A percentile compares a stretch with the other conserved stretches of the same genome.
phyloP scores from a whole-genome alignment of 345 rosid genomes.

The Heritiera littoralis region DNA sequence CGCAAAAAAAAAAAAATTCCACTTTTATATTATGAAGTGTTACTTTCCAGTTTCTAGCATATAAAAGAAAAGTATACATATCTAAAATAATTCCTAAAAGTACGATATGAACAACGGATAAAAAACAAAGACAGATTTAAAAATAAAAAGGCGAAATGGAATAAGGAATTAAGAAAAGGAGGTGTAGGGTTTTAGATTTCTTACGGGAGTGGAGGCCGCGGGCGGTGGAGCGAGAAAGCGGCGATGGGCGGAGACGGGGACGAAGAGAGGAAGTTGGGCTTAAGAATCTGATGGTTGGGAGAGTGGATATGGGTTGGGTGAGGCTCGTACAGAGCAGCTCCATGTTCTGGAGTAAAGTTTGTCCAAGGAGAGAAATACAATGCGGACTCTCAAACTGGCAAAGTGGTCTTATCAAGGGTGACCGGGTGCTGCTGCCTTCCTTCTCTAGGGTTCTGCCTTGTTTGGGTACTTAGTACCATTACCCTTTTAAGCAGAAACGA shows the following conservation, averaged over 20 bases:
- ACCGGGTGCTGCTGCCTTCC: neutral
- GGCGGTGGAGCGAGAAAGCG: neutral
- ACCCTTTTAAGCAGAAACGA: no score
- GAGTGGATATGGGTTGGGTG: neutral
- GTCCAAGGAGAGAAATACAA: neutral
- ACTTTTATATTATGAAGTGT: neutral
- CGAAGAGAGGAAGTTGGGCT: neutral
- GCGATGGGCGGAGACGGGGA: neutral
- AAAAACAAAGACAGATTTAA: no score
- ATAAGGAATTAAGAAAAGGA: neutral
- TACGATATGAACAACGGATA: neutral
- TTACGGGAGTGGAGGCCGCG: neutral
- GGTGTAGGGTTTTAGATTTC: neutral
- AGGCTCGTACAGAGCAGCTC: slow-evolving; percentile 9
- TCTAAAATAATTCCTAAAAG: neutral
- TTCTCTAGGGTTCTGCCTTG: neutral
- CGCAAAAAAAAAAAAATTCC: neutral
- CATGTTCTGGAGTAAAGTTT: neutral
- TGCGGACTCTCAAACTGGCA: neutral
- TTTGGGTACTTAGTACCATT: no score
- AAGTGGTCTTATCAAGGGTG: neutral
- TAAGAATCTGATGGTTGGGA: neutral
- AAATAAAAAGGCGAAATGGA: neutral
- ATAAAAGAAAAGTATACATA: neutral
- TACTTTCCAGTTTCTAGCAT: neutral